Conservation (phyloP, 2,329 filamentous ascomycete species). For the Cordyceps fumosorosea region DNA sequence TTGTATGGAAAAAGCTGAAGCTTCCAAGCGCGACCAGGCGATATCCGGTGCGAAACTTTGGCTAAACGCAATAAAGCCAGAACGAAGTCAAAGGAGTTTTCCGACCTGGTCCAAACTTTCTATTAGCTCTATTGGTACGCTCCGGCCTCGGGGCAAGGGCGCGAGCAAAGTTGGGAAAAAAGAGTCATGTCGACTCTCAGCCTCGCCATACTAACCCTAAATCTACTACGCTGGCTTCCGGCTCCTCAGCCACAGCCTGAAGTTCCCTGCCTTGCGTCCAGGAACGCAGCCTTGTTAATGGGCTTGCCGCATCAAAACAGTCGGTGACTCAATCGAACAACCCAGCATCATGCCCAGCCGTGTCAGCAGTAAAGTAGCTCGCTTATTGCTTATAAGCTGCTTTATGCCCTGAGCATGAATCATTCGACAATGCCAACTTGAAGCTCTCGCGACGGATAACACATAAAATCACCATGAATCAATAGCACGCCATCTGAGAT, state of each 20-base stretch:
- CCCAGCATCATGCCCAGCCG: background rate
- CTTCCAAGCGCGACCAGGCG: background rate
- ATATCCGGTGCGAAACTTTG: background rate
- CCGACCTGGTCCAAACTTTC: background rate
- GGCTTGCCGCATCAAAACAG: background rate
- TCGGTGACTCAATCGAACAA: background rate
- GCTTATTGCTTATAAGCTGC: background rate
- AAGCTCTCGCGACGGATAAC: background rate
- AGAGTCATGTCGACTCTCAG: background rate
- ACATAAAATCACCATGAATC: background rate
- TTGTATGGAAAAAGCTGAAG: background rate
- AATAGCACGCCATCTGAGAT: background rate
- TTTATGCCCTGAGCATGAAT: background rate
- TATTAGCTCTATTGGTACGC: background rate
- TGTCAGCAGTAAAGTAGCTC: background rate
- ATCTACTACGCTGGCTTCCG: too few species aligned
- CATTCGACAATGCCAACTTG: background rate
- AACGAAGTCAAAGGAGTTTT: too few species aligned
- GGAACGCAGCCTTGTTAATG: background rate
- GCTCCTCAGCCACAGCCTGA: background rate
- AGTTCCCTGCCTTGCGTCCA: too few species aligned
- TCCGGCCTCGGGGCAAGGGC: background rate
- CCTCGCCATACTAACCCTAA: constrained; percentile 16
- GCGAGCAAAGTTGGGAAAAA: background rate
- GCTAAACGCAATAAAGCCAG: too few species aligned